These are phyloP conservation scores for Trichoderma sp. DNA, from an alignment of 2,329 filamentous ascomycete species.

Conservation along the genomic window DNA sequence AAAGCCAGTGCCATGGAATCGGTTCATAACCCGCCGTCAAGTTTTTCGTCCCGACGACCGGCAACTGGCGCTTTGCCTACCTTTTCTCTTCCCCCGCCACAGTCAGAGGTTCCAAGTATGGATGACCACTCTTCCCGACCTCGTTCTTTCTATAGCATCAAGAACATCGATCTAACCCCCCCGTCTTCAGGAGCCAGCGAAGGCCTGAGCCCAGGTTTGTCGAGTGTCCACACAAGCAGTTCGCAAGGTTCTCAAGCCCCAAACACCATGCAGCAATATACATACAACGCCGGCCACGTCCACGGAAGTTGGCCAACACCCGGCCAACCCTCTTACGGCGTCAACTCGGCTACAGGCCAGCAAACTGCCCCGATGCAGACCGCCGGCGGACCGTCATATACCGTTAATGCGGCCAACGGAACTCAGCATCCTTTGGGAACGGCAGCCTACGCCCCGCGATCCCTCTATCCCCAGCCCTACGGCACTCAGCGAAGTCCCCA, in stretches of 20 bases:
- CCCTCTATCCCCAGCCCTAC: constrained; percentile 49
- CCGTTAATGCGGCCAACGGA: constrained; percentile 47
- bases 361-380: constrained; percentile 31
- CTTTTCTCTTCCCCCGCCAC: constrained; percentile 37
- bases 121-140: constrained; percentile 23
- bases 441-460: constrained; percentile 29
- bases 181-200: constrained; percentile 52
- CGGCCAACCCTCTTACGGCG: constrained; percentile 48
- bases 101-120: constrained; percentile 38
- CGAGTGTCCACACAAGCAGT: constrained; percentile 59
- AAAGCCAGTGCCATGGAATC: constrained; percentile 28
- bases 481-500: constrained; percentile 35
- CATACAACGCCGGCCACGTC: constrained; percentile 51
- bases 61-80: constrained; percentile 35
- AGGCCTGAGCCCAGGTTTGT: constrained; percentile 59
- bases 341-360: constrained; percentile 44
- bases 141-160: constrained; percentile 29
- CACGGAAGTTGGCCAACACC: constrained; percentile 60
- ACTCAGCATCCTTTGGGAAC: constrained; percentile 30
- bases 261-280: constrained; percentile 40
- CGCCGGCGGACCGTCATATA: constrained; percentile 40
- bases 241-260: constrained; percentile 57
- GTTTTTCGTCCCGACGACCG: constrained; percentile 36
- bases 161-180: constrained; percentile 13
- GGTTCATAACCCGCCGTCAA: constrained; percentile 22